These are phyloP conservation scores for Hsuehochloa calcarea DNA, from an alignment of 176 grass and related monocot species.

Conservation along the genomic window DNA sequence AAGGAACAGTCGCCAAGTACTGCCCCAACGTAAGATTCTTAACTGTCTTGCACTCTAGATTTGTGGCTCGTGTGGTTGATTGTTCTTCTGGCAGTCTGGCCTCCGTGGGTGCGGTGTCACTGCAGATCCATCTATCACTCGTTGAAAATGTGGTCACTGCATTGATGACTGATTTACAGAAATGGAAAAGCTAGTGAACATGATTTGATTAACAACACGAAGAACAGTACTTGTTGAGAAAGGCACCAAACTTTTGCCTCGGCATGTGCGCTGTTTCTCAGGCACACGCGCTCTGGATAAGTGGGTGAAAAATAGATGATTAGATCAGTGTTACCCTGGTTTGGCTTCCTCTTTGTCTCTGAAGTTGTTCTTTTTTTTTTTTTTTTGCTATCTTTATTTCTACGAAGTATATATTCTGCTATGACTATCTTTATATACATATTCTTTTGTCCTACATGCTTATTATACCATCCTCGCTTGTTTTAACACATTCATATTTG, in stretches of 20 bases:
- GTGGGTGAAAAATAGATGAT: not conserved
- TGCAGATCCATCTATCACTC: not conserved
- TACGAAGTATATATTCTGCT: too few relatives aligned
- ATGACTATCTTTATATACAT: too few relatives aligned
- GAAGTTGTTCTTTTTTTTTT: too few relatives aligned
- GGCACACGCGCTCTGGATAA: not conserved
- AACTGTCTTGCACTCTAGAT: not conserved
- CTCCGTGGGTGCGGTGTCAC: not conserved
- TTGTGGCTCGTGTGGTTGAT: not conserved
- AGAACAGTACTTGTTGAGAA: not conserved
- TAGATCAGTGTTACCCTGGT: not conserved
- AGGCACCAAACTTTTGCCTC: not conserved
- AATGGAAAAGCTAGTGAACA: not conserved
- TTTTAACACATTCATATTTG: too few relatives aligned
- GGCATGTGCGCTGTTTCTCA: not conserved
- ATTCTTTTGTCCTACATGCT: too few relatives aligned
- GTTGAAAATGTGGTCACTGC: not conserved
- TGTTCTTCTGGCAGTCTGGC: not conserved
- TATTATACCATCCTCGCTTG: too few relatives aligned
- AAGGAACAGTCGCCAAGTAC: constrained; percentile 54
- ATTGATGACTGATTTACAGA: not conserved
- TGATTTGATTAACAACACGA: not conserved
- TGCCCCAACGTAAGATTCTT: constrained; percentile 47
- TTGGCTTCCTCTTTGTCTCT: too few relatives aligned
- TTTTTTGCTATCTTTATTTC: too few relatives aligned